These are phyloP conservation scores for Erigeron canadensis DNA, from an alignment of 129 eudicot species.

Conservation along the genomic window DNA sequence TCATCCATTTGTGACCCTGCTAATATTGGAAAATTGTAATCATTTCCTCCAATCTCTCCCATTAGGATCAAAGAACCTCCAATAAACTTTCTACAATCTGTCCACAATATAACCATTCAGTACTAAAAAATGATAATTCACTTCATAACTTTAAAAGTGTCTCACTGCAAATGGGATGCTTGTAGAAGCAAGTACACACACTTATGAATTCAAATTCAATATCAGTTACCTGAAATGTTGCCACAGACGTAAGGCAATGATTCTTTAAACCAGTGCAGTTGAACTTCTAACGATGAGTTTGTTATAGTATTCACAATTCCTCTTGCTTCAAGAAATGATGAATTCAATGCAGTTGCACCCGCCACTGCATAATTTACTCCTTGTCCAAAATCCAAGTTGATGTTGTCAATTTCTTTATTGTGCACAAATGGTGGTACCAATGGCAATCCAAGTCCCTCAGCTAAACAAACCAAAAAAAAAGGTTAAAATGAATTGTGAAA, in stretches of 20 bases:
- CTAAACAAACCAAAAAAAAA: conserved; percentile 7
- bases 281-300: conserved; percentile 34
- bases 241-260: conserved; percentile 26
- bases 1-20: conserved; percentile 30
- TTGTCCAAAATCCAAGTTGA: background rate
- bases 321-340: conserved; percentile 27
- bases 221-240: conserved; percentile 31
- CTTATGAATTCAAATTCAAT: too few relatives aligned
- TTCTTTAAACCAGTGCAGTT: conserved; percentile 41
- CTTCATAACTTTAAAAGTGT: too few relatives aligned
- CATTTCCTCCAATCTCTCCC: conserved; percentile 83
- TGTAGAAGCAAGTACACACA: background rate
- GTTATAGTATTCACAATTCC: conserved; percentile 15
- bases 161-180: background rate
- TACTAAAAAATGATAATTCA: background rate
- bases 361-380: conserved; percentile 37
- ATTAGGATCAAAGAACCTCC: conserved; percentile 42
- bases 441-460: conserved; percentile 32
- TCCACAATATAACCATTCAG: background rate
- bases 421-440: conserved; percentile 31
- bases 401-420: conserved; percentile 15
- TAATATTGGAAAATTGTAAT: conserved; percentile 44
- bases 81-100: conserved; percentile 47
- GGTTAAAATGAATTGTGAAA: background rate
- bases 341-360: conserved; percentile 32